Evolutionary conservation across 495 filamentous ascomycete genomes (phyloP), one percentile per base, ranked within the genome.

Genomic region (Cetradonia linearis): DNA sequence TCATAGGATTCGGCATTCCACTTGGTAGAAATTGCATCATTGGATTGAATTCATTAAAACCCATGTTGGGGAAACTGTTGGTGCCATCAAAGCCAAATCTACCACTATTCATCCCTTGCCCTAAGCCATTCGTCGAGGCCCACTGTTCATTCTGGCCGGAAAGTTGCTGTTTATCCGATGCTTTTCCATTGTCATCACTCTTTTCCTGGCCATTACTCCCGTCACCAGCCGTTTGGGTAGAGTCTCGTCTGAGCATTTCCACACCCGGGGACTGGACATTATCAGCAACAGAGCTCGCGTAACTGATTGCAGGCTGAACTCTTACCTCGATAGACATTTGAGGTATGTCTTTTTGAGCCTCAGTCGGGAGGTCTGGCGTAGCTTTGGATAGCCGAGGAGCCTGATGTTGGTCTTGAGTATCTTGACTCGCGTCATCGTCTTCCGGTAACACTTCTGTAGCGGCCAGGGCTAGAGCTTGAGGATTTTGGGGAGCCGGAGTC

Each of bases 1-100:
- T 84, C 33, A 72, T 72, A 50, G 74, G 75, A 61, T 80, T 81
- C 55, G 76, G 77, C 86, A 91, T 89, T 61, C 82, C 80, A 70
- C 81, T 86, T 61, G 84, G 78, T 85, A 90, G 89, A 63, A 81
- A 77, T 61, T 80, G 76, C 70, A 81, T 78, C 81, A 87, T 95
- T 63, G 87, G 83, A 69, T 82, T 88, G 68, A 91, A 84, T 58
- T 76, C 81, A 65, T 74, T 78, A 73, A 86, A 87, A 60, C 77
- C 80, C 83, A 88, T 86, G 57, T 74, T 78, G 5, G 79, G 73
- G 63, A 87, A 86, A 58, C 77, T 78, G 56, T 73, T 76, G 69
- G 70, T 76, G 25, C 70, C 65, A 61, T 79, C 77, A 58, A 80
- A 76, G 37, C 74, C 76, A 64, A 73, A 70, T 34, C 66, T 75